Evolutionary conservation across 352 stramenopile genomes (phyloP), one percentile per base, ranked within the genome.

Genomic region (Albugo laibachii): DNA sequence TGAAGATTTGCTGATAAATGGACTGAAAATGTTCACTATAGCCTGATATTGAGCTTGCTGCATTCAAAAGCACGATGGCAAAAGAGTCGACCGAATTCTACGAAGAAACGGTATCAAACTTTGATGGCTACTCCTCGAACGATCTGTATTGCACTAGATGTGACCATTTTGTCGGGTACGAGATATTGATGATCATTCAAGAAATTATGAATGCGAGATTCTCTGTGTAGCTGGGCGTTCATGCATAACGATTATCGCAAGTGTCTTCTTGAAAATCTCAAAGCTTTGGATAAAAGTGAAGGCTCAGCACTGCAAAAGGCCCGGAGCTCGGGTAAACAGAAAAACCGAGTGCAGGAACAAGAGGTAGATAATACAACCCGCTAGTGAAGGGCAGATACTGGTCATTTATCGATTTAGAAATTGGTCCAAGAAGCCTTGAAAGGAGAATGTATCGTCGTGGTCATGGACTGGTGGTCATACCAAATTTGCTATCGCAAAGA

Each of bases 381-480:
- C 41, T 42, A 13, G 10, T 49, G 48, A 48, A 37, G 34, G 16
- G 12, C 41, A n/a, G 13, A 24, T 12, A 11, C 8, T 43, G 38
- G 8, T 19, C 8, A 24, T 8, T 19, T 10, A 10, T 43, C 8
- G 8, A 24, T 24, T 8, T 19, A 43, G 16, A 24, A 8, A 19
- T 10, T 43, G 3, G 16, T 24, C 8, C 38, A 43, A 12, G 53
- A 63, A 36, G 65, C 80, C 13, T 70, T 83, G 13, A 60, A 61
- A 10, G 56, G 67, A 13, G 70, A 64, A 36, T 87, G 78, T 50
- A 19, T 87, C n/a, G 56, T 67, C 31, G 65, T 73, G 36, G 62
- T 56, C 20, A 55, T 63, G 15, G 75, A 71, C 5, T 91, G 78
- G 78, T 91, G 78, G 78, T 77, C 72, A n/a, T 91, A 91, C 52